Conservation (phyloP, 192 early-diverging fungal genomes). For the Podila minutissima region DNA sequence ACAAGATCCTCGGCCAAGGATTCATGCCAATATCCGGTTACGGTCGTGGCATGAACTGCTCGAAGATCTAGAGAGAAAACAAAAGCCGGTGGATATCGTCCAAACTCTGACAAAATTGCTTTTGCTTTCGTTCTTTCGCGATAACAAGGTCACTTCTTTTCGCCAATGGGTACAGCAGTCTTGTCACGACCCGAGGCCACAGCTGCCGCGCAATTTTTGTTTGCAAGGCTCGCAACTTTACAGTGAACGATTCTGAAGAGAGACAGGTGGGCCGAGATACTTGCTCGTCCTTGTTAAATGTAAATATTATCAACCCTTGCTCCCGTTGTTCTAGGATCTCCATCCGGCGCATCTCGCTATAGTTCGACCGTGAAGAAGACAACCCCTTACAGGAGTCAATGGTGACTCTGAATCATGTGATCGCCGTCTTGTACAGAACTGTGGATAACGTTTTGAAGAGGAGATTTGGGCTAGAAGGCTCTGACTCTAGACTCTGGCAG, state of each 20-base stretch:
- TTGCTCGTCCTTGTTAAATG: too few species aligned
- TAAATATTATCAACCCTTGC: too few species aligned
- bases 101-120: background rate
- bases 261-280: too few species aligned
- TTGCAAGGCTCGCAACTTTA: too few species aligned
- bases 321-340: too few species aligned
- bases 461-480: too few species aligned
- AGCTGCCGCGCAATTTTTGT: background rate
- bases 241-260: too few species aligned
- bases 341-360: background rate
- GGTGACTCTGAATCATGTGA: background rate
- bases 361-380: background rate
- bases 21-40: background rate
- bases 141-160: background rate
- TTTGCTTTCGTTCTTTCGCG: background rate
- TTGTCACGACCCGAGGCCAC: background rate
- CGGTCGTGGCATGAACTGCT: background rate
- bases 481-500: too few species aligned
- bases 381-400: background rate
- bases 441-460: too few species aligned
- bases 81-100: background rate
- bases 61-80: background rate
- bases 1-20: background rate
- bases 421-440: background rate
- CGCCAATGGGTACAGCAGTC: background rate